These are phyloP conservation scores for Candida dubliniensis DNA, from an alignment of 1,139 yeast species.

Conservation along the genomic window DNA sequence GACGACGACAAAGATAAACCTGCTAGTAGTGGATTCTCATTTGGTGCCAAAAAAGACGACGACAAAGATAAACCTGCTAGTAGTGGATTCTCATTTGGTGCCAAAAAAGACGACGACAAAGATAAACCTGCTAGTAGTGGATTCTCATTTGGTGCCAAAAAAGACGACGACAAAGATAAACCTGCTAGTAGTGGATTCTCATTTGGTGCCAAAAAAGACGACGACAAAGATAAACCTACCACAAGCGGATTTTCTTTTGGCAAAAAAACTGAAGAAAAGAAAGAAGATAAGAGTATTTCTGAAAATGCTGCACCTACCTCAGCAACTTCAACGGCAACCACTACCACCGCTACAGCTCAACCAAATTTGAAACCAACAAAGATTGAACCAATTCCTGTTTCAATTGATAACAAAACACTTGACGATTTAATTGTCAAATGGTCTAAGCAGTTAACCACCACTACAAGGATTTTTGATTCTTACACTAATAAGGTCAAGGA, in stretches of 20 bases:
- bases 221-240: slow-evolving; percentile 16
- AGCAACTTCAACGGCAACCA: slow-evolving; percentile 9
- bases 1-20: slow-evolving; percentile 23
- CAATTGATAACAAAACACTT: slow-evolving; percentile 85
- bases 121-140: slow-evolving; percentile 14
- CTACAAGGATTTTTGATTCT: slow-evolving; percentile 72
- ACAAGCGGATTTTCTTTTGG: slow-evolving; percentile 24
- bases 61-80: slow-evolving; percentile 20
- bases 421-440: slow-evolving; percentile 92
- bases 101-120: slow-evolving; percentile 19
- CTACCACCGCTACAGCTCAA: slow-evolving; percentile 19
- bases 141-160: slow-evolving; percentile 23
- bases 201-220: slow-evolving; percentile 21
- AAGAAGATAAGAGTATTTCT: slow-evolving; percentile 21
- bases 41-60: slow-evolving; percentile 26
- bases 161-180: slow-evolving; percentile 3
- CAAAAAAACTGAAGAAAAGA: slow-evolving; percentile 22
- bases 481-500: slow-evolving; percentile 73
- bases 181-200: slow-evolving; percentile 16
- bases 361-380: slow-evolving; percentile 45
- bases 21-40: slow-evolving; percentile 21
- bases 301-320: slow-evolving; percentile 9
- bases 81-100: slow-evolving; percentile 14
- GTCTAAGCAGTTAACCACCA: slow-evolving; percentile 80
- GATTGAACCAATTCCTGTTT: slow-evolving; percentile 67